Percentiles rank a stretch among this genome's conserved stretches.
Conservation (phyloP, 2,329 filamentous ascomycete genomes). For the Aspergillus fijiensis region DNA sequence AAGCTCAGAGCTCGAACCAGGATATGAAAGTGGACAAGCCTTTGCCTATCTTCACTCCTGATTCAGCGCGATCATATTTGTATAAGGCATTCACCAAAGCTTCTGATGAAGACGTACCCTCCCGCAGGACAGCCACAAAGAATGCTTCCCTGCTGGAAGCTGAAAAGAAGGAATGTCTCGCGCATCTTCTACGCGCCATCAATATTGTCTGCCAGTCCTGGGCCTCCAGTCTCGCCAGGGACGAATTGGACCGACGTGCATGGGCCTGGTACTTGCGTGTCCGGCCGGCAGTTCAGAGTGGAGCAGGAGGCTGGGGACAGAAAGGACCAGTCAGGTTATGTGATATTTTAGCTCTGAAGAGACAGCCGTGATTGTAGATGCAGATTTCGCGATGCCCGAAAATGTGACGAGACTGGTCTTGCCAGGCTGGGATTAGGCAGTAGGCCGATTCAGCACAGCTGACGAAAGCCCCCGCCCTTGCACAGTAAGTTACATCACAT, state of each 20-base stretch:
- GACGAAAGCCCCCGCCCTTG: background rate
- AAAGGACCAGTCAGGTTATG: constrained; percentile 68
- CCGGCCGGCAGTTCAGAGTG: constrained; percentile 71
- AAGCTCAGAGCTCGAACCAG: constrained; percentile 38
- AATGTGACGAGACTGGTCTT: background rate
- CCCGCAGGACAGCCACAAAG: constrained; percentile 36
- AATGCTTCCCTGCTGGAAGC: constrained; percentile 53
- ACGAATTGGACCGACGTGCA: constrained; percentile 71
- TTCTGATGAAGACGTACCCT: constrained; percentile 15
- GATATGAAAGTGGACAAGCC: constrained; percentile 36
- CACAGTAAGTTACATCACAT: too few species aligned
- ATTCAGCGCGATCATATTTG: constrained; percentile 63
- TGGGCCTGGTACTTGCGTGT: constrained; percentile 81
- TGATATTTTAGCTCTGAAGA: constrained; percentile 56
- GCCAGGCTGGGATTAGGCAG: background rate
- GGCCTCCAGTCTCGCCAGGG: constrained; percentile 59
- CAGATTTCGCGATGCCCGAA: background rate
- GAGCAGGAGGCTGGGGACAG: constrained; percentile 77
- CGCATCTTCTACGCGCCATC: constrained; percentile 67
- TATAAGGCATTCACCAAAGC: constrained; percentile 46
- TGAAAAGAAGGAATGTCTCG: constrained; percentile 69
- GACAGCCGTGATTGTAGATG: constrained; percentile 11
- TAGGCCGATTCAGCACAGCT: background rate
- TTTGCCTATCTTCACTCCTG: constrained; percentile 72
- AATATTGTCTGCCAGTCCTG: constrained; percentile 73